Evolutionary conservation across 306 rosid species (phyloP), one percentile per base, ranked within the genome.

Genomic region (Ceratonia siliqua): DNA sequence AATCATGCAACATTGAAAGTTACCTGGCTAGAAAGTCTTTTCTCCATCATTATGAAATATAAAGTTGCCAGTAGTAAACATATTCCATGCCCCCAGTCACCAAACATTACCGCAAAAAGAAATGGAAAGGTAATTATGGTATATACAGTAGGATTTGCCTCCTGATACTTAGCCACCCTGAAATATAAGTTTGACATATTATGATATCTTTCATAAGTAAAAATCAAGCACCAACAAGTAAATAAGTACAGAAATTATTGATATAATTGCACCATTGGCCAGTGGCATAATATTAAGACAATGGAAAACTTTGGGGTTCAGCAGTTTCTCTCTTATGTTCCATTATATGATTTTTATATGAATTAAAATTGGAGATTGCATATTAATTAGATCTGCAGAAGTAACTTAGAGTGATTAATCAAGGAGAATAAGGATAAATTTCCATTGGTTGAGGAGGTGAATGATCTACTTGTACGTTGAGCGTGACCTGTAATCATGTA

Each of bases 81-180:
- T 84, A 94, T 82, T 82, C 98, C 98, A 82, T 94, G 98, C 65
- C 98, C 98, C 98, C 98, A 94, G 82, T 94, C 98, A 73, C 98
- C 98, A 86, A 94, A 94, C 98, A 94, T 94, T 49, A 94, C 97
- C 28, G 98, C 98, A 84, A 94, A 94, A 55, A 94, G 98, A 90
- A 94, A 94, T 46, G 98, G 98, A 75, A 94, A 94, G 41, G 98
- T 91, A 75, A 90, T 79, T 1, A 94, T 85, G 20, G 98, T 88
- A 74, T 76, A 94, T 81, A 94, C 93, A 77, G 92, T 84, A 70
- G 98, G 98, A 85, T 94, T 94, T 43, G 98, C 97, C 85, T 94
- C 98, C 87, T 88, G 98, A 86, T 94, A 94, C 85, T 80, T 94
- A 39, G 98, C 97, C 81, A 94, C 95, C 87, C 98, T 94, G 95